phyloP scores from a whole-genome alignment of 192 early-diverging fungal species.

The Rhizophagus clarus region DNA sequence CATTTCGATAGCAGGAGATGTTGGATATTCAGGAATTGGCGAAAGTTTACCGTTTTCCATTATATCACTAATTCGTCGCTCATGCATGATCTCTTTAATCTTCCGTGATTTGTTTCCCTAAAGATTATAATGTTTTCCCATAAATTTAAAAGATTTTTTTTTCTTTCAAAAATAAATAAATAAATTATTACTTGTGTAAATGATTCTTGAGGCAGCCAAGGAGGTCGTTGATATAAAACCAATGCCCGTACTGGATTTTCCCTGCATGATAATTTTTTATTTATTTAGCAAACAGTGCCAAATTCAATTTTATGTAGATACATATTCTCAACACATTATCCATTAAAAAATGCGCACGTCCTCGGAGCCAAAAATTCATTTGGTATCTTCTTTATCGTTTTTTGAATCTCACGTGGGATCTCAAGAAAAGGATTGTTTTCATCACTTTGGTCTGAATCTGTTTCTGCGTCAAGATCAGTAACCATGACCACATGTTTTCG shows the following conservation, averaged over 20 bases:
- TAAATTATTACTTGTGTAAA: background rate
- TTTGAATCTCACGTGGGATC: constrained; percentile 15
- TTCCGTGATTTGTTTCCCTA: background rate
- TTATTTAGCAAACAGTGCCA: background rate
- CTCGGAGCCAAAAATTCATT: constrained; percentile 1
- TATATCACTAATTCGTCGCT: background rate
- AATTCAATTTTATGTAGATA: background rate
- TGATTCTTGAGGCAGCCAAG: background rate
- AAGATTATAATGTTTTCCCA: background rate
- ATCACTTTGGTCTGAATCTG: constrained; percentile 11
- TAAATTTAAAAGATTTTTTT: background rate
- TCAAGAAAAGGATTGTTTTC: background rate
- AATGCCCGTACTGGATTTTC: constrained; percentile 21
- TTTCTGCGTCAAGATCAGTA: constrained; percentile 4
- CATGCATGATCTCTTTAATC: background rate
- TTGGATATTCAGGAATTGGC: background rate
- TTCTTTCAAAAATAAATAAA: background rate
- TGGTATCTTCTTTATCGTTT: constrained; percentile 8
- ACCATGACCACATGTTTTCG: constrained; percentile 24
- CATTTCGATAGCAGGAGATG: background rate
- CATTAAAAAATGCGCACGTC: background rate
- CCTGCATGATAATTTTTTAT: background rate
- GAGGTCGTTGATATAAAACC: constrained; percentile 12
- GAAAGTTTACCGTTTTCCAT: background rate
- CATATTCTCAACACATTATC: background rate